Evolutionary conservation across 108 stramenopile species (phyloP).

Genomic region (Mayamaea pseudoterrestris): DNA sequence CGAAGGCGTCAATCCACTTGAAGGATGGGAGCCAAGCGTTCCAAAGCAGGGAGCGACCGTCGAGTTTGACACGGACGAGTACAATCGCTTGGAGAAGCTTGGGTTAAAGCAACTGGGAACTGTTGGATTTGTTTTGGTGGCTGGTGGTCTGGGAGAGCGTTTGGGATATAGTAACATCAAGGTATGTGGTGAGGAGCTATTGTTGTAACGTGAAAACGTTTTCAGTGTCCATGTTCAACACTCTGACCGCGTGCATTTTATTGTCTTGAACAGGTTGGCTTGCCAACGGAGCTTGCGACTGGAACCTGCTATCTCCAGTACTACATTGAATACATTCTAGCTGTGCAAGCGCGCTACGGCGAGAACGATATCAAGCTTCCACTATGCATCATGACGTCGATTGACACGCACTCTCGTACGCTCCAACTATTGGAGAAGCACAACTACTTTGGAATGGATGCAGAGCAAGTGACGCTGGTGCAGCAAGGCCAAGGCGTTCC

Average conservation of each 20-base stretch:
- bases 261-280: slow-evolving; percentile 89
- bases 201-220: neutral
- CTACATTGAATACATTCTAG: slow-evolving; percentile 87
- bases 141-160: slow-evolving; percentile 97
- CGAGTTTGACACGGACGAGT: slow-evolving; percentile 51
- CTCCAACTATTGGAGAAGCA: slow-evolving; percentile 61
- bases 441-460: slow-evolving; percentile 84
- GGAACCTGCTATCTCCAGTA: slow-evolving; percentile 80
- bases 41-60: slow-evolving; percentile 56
- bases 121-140: slow-evolving; percentile 80
- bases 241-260: neutral
- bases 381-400: slow-evolving; percentile 97
- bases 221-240: neutral
- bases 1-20: slow-evolving; percentile 87
- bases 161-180: slow-evolving; percentile 95
- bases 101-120: slow-evolving; percentile 53
- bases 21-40: slow-evolving; percentile 86
- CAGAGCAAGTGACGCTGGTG: slow-evolving; percentile 84
- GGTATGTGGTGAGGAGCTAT: slow-evolving; percentile 25
- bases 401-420: slow-evolving; percentile 90
- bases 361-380: slow-evolving; percentile 49
- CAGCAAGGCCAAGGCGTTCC: slow-evolving; percentile 95
- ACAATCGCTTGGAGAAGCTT: slow-evolving; percentile 33
- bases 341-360: slow-evolving; percentile 67
- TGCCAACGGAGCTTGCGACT: slow-evolving; percentile 88